A percentile compares a stretch with the other conserved stretches of the same genome.
Conservation (phyloP, 257 asterid genomes). For the Schizonepeta tenuifolia region DNA sequence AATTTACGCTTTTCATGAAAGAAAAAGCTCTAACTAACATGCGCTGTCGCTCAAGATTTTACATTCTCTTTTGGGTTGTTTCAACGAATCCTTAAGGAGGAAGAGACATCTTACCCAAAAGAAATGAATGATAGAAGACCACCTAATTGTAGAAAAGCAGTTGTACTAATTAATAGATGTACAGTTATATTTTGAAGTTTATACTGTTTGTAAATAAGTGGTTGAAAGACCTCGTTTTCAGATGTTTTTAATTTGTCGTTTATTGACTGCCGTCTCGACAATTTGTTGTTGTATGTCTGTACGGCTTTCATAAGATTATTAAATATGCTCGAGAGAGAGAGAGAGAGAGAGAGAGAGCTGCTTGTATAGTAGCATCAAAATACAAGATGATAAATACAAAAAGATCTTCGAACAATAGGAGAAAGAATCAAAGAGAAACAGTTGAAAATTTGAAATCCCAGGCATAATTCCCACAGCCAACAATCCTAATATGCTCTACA, state of each 20-base stretch:
- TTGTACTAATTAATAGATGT: neutral
- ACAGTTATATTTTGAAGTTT: neutral
- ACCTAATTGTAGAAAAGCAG: neutral
- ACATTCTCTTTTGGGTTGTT: neutral
- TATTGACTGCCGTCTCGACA: neutral
- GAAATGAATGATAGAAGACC: neutral
- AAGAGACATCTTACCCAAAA: neutral
- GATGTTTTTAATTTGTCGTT: neutral
- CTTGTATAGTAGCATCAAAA: neutral
- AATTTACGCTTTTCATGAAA: neutral
- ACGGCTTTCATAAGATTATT: neutral
- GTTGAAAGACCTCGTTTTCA: neutral
- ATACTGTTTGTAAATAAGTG: neutral
- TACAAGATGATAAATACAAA: constrained; percentile 7
- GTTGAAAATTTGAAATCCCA: constrained; percentile 40
- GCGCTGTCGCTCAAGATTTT: neutral
- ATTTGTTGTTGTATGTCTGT: neutral
- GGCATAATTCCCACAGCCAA: constrained; percentile 44
- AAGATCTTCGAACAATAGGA: neutral
- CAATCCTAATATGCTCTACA: constrained; percentile 45
- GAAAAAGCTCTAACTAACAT: neutral
- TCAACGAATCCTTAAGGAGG: neutral
- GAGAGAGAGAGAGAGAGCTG: neutral
- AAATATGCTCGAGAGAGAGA: neutral
- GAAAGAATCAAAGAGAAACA: constrained; percentile 34